Conservation (phyloP, 2,329 filamentous ascomycete genomes). For the Hortaea sp. region DNA sequence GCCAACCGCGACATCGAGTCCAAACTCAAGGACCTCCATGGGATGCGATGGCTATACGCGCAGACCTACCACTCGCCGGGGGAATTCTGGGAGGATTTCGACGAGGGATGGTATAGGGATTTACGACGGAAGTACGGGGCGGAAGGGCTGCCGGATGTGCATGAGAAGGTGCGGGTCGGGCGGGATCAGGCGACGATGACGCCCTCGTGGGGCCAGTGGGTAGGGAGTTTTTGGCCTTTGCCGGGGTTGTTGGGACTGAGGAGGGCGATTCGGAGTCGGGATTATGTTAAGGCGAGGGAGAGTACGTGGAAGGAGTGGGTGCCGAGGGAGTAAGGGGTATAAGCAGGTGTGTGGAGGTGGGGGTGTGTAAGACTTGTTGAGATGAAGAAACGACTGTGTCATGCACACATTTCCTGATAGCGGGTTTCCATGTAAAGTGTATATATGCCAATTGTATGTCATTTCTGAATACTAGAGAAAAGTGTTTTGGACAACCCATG, state of each 20-base stretch:
- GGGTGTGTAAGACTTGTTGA: no score
- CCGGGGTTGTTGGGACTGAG: slow-evolving; percentile 29
- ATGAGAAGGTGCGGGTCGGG: slow-evolving; percentile 54
- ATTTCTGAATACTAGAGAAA: no score
- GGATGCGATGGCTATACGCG: slow-evolving; percentile 62
- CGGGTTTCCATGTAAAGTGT: no score
- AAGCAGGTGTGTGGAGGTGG: neutral
- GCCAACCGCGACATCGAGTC: slow-evolving; percentile 52
- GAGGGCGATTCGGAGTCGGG: slow-evolving; percentile 28
- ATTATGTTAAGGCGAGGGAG: slow-evolving; percentile 26
- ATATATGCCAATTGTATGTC: no score
- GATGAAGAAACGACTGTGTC: no score
- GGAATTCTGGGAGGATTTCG: slow-evolving; percentile 59
- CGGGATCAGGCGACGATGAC: slow-evolving; percentile 16
- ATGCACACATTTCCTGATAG: no score
- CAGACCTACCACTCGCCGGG: slow-evolving; percentile 58
- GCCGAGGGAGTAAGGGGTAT: neutral
- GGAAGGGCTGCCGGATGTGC: slow-evolving; percentile 50
- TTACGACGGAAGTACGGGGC: slow-evolving; percentile 52
- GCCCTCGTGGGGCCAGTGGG: slow-evolving; percentile 1
- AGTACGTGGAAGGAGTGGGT: slow-evolving; percentile 25
- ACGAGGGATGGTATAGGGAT: slow-evolving; percentile 48
- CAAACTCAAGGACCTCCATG: slow-evolving; percentile 48
- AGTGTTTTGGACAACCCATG: no score
- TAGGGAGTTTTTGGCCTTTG: slow-evolving; percentile 24